Percentiles rank a stretch among this genome's conserved stretches.
phyloP scores from a whole-genome alignment of 257 asterid species.

The Primulina huaijiensis region DNA sequence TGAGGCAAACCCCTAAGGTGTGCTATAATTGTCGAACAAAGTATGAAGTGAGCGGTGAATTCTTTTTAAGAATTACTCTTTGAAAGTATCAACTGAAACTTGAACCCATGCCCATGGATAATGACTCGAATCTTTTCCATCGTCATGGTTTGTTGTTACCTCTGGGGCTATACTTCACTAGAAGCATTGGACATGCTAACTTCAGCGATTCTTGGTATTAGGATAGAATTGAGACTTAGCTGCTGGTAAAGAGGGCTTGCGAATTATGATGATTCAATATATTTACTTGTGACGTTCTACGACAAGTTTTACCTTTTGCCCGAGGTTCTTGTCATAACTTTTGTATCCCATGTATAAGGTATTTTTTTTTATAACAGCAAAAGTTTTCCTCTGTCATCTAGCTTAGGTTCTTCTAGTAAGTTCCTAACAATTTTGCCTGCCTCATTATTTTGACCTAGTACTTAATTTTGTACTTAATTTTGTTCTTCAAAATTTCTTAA shows the following conservation, averaged over 20 bases:
- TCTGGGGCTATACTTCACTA: slow-evolving; percentile 2
- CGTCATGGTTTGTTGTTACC: not conserved
- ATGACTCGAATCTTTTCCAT: not conserved
- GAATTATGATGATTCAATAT: not conserved
- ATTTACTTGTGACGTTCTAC: not conserved
- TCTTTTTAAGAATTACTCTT: slow-evolving; percentile 7
- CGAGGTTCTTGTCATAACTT: not conserved
- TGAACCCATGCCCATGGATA: not conserved
- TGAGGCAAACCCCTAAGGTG: not conserved
- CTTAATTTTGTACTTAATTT: not conserved
- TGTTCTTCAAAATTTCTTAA: not conserved
- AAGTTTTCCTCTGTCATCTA: not conserved
- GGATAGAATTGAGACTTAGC: not conserved
- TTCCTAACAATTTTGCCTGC: not conserved
- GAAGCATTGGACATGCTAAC: slow-evolving; percentile 1
- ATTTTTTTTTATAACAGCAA: not conserved
- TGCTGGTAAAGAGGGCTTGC: not conserved
- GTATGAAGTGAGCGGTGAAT: not conserved
- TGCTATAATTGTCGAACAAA: not conserved
- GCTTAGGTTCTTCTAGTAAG: not conserved
- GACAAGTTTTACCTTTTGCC: not conserved
- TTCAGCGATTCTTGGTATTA: not conserved
- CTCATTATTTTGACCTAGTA: not conserved
- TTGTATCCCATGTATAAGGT: not conserved
- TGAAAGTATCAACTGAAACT: not conserved